Evolutionary conservation across 2,329 filamentous ascomycete species (phyloP).

Genomic region (Chalaropsis thielavioides): DNA sequence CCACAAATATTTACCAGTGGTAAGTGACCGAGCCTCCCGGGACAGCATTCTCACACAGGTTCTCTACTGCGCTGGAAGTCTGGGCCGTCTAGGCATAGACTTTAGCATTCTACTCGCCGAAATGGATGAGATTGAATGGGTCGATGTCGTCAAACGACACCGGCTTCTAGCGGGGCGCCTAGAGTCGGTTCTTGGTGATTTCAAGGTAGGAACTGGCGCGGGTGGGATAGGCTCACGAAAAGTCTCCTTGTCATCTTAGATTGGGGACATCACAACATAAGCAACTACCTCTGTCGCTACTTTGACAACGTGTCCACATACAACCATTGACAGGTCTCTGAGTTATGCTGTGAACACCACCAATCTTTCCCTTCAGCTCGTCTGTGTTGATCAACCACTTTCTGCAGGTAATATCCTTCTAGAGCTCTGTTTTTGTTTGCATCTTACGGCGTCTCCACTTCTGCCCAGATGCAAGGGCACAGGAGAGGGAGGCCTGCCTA

Average conservation of each 20-base stretch:
- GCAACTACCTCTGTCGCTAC: not conserved
- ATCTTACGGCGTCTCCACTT: not conserved
- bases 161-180: conserved; percentile 66
- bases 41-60: conserved; percentile 88
- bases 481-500: not conserved
- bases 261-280: not conserved
- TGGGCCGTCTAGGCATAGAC: conserved; percentile 80
- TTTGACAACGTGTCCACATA: not conserved
- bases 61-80: conserved; percentile 79
- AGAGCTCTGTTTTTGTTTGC: not conserved
- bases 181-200: conserved; percentile 50
- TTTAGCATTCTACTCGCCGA: conserved; percentile 64
- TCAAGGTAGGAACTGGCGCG: conserved; percentile 23
- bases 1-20: conserved; percentile 60
- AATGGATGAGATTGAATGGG: conserved; percentile 52
- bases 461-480: not conserved
- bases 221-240: conserved; percentile 13
- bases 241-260: conserved; percentile 1
- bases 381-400: no score
- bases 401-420: not conserved
- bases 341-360: not conserved
- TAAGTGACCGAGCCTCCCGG: conserved; percentile 62
- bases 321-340: not conserved
- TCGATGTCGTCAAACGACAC: conserved; percentile 78
- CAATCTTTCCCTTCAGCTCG: not conserved